phyloP scores from a whole-genome alignment of 2,329 filamentous ascomycete species.

The Grosmannia huntii region DNA sequence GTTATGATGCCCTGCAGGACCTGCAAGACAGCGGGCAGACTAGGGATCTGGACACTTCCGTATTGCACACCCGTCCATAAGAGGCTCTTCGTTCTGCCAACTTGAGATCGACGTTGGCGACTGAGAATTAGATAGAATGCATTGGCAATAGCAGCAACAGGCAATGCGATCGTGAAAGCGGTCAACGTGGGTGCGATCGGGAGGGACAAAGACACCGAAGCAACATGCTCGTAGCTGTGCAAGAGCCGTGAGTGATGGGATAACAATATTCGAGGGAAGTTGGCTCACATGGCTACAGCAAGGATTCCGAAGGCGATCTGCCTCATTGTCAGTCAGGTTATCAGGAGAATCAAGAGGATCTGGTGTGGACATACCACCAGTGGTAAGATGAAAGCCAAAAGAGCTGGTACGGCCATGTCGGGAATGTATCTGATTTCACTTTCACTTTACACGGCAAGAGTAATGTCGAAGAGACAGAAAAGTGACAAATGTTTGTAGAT shows the following conservation, averaged over 20 bases:
- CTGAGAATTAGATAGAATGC: neutral
- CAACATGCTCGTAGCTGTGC: slow-evolving; percentile 10
- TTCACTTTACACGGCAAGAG: neutral
- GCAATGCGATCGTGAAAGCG: slow-evolving; percentile 5
- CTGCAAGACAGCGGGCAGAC: slow-evolving; percentile 4
- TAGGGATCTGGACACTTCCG: neutral
- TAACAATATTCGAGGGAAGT: neutral
- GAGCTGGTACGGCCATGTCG: neutral
- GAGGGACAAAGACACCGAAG: slow-evolving; percentile 7
- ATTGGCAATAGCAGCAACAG: slow-evolving; percentile 6
- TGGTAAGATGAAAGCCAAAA: neutral
- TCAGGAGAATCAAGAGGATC: neutral
- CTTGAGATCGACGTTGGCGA: neutral
- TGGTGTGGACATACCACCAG: neutral
- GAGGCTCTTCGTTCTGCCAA: neutral
- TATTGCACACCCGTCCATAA: neutral
- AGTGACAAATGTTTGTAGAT: neutral
- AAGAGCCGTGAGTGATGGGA: neutral
- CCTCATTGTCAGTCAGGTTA: neutral
- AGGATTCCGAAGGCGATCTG: neutral
- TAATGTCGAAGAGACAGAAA: neutral
- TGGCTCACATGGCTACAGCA: slow-evolving; percentile 2
- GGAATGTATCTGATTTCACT: neutral
- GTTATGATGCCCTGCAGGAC: slow-evolving; percentile 18
- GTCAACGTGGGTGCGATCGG: slow-evolving; percentile 9